Evolutionary conservation across 345 rosid species (phyloP), one percentile per base, ranked within the genome.

Genomic region (Boechera stricta): DNA sequence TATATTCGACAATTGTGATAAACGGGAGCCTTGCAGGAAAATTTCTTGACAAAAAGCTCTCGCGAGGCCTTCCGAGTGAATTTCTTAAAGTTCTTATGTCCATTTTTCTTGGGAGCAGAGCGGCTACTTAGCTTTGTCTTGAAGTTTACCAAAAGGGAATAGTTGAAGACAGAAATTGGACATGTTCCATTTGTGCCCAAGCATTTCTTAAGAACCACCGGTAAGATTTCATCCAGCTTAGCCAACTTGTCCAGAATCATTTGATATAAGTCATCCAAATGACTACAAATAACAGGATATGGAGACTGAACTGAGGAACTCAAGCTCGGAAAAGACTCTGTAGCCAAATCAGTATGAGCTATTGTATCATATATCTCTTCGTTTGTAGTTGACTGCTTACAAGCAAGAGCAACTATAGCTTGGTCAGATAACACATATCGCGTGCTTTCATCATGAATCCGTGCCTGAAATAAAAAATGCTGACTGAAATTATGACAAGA

Each of bases 11-110:
- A 95, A 64, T 95, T 92, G 80, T 92, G 98, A 77, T 95, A 95
- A 52, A 91, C 99, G 1, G 96, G 98, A 84, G 98, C 80, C 79
- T 95, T 95, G 90, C 99, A 92, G 42, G 99, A 92, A 82, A 95
- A 91, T 57, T 92, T 95, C 79, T 89, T 86, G 67, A 92, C 97
- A 72, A 95, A 95, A 59, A 88, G 83, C 63, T 88, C 85, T 73
- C 96, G 81, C 56, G 99, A 92, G 58, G 91, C 79, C 85, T 89
- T 92, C 79, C 85, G 81, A 70, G 91, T 76, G 80, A 79, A 70
- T 60, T 87, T 87, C 81, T 81, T 91, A 18, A 80, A 51, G 71
- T 80, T 80, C 83, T 63, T 92, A 58, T 72, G 28, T 54, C 89
- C 87, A 67, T 84, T 88, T 78, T 85, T 83, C 76, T 86, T 86